Conservation (phyloP, 1,284 basidiomycete species). For the Tilletia setariae region DNA sequence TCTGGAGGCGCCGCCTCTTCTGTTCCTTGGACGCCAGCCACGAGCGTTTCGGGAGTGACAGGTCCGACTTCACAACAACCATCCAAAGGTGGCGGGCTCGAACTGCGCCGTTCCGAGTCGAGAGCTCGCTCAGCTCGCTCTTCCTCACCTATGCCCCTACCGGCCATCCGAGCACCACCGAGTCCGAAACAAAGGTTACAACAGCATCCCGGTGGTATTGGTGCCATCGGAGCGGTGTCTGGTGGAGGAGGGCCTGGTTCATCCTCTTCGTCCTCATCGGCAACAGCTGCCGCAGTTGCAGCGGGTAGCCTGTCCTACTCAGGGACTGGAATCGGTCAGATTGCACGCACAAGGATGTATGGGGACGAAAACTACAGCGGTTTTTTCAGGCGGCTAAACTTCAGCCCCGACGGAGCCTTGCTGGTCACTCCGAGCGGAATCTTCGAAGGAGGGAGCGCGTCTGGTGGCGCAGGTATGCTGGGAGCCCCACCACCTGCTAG, state of each 20-base stretch:
- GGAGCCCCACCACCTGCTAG: neutral
- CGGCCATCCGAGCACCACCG: constrained; percentile 45
- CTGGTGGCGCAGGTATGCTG: neutral
- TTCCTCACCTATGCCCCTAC: constrained; percentile 53
- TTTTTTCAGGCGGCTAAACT: constrained; percentile 89
- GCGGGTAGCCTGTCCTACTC: neutral
- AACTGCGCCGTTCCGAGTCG: constrained; percentile 31
- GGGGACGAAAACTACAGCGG: constrained; percentile 93
- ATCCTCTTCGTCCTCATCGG: neutral
- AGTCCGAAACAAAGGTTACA: constrained; percentile 43
- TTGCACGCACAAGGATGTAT: constrained; percentile 61
- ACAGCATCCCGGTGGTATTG: constrained; percentile 23
- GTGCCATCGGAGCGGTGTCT: neutral
- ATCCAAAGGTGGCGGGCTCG: neutral
- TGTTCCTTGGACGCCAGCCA: constrained; percentile 8
- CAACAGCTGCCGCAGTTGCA: neutral
- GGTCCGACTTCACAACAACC: too few relatives aligned
- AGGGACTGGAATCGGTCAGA: constrained; percentile 2
- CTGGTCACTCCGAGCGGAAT: constrained; percentile 92
- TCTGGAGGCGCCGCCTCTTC: neutral
- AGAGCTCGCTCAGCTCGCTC: constrained; percentile 53
- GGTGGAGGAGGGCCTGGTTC: neutral
- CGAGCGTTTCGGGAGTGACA: neutral
- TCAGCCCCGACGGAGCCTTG: constrained; percentile 89
- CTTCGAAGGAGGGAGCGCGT: constrained; percentile 58